Evolutionary conservation across 208 protist species (phyloP).

Genomic region (Porcisia deanei): DNA sequence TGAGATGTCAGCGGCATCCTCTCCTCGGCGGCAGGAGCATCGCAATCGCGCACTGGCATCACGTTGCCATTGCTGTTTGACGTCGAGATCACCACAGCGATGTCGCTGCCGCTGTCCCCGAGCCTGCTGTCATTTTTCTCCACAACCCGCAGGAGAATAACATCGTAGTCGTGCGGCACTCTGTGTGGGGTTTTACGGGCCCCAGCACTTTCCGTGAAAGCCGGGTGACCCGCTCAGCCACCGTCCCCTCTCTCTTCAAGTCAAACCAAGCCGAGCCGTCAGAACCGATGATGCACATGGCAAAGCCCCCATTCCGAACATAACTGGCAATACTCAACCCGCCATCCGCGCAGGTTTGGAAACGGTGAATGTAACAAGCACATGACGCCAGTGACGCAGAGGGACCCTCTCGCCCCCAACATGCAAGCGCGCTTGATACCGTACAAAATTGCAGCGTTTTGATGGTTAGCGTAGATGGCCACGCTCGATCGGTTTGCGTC

Average conservation of each 20-base stretch:
- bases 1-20: conserved; percentile 1
- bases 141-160: background rate
- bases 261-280: conserved; percentile 70
- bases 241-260: conserved; percentile 64
- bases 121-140: background rate
- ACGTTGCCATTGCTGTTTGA: background rate
- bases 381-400: conserved; percentile 41
- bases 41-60: background rate
- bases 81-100: background rate
- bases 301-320: conserved; percentile 73
- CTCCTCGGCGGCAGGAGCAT: background rate
- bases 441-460: conserved; percentile 43
- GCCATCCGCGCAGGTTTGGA: conserved; percentile 57
- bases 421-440: conserved; percentile 47
- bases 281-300: conserved; percentile 59
- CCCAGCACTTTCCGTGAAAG: conserved; percentile 39
- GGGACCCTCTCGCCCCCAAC: conserved; percentile 30
- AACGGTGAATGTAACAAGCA: conserved; percentile 55
- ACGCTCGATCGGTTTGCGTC: conserved; percentile 54
- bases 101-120: background rate
- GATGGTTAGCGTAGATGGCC: conserved; percentile 49
- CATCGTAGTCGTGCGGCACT: background rate
- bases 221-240: conserved; percentile 52
- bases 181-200: background rate
- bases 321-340: conserved; percentile 65